Evolutionary conservation across 495 filamentous ascomycete genomes (phyloP).

Genomic region (Lasiosphaeria ovina): DNA sequence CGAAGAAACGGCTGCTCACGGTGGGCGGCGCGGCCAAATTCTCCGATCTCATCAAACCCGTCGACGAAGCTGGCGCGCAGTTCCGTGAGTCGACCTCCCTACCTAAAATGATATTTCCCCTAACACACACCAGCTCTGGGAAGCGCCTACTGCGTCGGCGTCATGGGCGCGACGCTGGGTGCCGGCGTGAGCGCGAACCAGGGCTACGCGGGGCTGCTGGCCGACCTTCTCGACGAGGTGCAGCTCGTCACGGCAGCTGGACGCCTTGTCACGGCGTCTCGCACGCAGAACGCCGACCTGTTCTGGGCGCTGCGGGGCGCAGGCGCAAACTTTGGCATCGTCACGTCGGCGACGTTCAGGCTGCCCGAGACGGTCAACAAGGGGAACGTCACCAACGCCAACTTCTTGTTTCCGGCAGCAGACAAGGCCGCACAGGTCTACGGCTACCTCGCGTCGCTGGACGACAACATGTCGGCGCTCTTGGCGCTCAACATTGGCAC

Average conservation of each 20-base stretch:
- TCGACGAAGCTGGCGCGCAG: slow-evolving; percentile 2
- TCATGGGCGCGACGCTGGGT: slow-evolving; percentile 42
- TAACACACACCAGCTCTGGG: slow-evolving; percentile 1
- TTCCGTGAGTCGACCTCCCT: slow-evolving; percentile 5
- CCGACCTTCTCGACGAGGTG: slow-evolving; percentile 30
- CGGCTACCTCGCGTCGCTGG: not conserved
- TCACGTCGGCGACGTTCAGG: slow-evolving; percentile 26
- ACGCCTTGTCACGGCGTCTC: slow-evolving; percentile 31
- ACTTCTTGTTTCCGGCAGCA: not conserved
- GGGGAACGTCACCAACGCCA: not conserved
- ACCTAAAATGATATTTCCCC: not conserved
- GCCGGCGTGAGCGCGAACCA: slow-evolving; percentile 36
- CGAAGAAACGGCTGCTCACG: not conserved
- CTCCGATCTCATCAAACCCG: not conserved
- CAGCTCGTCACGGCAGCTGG: slow-evolving; percentile 32
- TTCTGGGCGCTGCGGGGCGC: slow-evolving; percentile 29
- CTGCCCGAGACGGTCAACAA: slow-evolving; percentile 7
- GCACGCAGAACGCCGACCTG: slow-evolving; percentile 38
- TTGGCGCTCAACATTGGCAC: slow-evolving; percentile 1
- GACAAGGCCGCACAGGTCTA: not conserved
- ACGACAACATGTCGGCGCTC: not conserved
- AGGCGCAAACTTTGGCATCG: slow-evolving; percentile 47
- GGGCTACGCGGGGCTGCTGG: slow-evolving; percentile 36
- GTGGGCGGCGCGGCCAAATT: not conserved
- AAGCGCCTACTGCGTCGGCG: slow-evolving; percentile 30